phyloP scores from a whole-genome alignment of 2,329 filamentous ascomycete species.

The Oidium heveae region DNA sequence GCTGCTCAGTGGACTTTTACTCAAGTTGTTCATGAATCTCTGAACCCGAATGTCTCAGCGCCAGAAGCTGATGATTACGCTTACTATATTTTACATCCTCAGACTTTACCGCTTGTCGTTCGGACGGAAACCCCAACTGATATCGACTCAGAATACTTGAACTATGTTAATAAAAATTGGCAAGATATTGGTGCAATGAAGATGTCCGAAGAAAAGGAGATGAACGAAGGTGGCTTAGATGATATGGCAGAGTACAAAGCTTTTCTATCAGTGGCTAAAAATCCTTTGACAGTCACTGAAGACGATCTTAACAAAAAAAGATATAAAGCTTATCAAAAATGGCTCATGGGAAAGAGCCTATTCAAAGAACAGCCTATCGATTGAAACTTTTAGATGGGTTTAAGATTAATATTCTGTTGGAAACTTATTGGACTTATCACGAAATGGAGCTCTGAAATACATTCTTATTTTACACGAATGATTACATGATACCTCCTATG shows the following conservation, averaged over 20 bases:
- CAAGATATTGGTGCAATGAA: constrained; percentile 21
- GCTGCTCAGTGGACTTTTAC: constrained; percentile 74
- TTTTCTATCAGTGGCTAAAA: constrained; percentile 50
- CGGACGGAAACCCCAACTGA: constrained; percentile 38
- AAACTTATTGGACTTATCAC: background rate
- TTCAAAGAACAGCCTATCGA: constrained; percentile 66
- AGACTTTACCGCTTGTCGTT: constrained; percentile 63
- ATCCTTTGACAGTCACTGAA: constrained; percentile 66
- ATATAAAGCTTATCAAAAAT: constrained; percentile 90
- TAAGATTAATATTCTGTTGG: background rate
- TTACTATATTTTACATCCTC: constrained; percentile 69
- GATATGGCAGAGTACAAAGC: constrained; percentile 52
- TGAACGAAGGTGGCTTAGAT: constrained; percentile 11
- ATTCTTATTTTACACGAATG: background rate
- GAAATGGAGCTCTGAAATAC: no score
- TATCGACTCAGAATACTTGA: constrained; percentile 44
- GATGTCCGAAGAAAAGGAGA: constrained; percentile 2
- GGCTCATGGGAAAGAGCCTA: constrained; percentile 80
- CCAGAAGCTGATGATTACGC: constrained; percentile 68
- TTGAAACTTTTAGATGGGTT: constrained; percentile 3
- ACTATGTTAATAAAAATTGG: constrained; percentile 49
- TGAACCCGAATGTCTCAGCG: constrained; percentile 57
- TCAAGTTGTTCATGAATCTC: constrained; percentile 60
- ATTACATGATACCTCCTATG: background rate
- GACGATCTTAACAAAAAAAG: constrained; percentile 79